Percentiles rank a stretch among this genome's conserved stretches.
These are phyloP conservation scores for Cladosporium colombiae DNA, from an alignment of 2,329 filamentous ascomycete species.

Conservation along the genomic window DNA sequence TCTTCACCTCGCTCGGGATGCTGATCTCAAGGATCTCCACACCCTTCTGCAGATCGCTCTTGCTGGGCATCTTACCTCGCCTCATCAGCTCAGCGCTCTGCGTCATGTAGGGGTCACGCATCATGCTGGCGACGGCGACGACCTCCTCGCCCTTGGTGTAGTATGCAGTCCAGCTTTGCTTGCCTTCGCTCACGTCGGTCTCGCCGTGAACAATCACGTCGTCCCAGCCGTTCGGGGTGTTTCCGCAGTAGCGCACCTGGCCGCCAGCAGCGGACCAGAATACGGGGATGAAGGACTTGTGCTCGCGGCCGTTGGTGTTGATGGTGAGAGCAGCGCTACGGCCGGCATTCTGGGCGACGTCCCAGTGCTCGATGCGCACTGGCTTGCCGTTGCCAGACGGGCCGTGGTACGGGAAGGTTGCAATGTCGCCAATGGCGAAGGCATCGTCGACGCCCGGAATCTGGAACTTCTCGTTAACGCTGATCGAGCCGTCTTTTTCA, in stretches of 20 bases:
- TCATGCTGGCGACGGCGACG: slow-evolving; percentile 88
- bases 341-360: slow-evolving; percentile 92
- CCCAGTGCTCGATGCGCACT: slow-evolving; percentile 95
- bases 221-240: slow-evolving; percentile 80
- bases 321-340: slow-evolving; percentile 79
- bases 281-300: slow-evolving; percentile 80
- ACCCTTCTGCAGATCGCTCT: slow-evolving; percentile 71
- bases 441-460: slow-evolving; percentile 78
- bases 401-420: slow-evolving; percentile 89
- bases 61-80: slow-evolving; percentile 76
- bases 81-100: slow-evolving; percentile 86
- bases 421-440: slow-evolving; percentile 93
- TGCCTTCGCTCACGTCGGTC: slow-evolving; percentile 56
- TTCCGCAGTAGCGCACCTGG: slow-evolving; percentile 91
- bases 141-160: slow-evolving; percentile 85
- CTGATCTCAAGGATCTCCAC: slow-evolving; percentile 49
- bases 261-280: slow-evolving; percentile 95
- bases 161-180: slow-evolving; percentile 84
- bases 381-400: slow-evolving; percentile 74
- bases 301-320: slow-evolving; percentile 59
- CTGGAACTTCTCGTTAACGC: slow-evolving; percentile 76
- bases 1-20: slow-evolving; percentile 44
- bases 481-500: slow-evolving; percentile 81
- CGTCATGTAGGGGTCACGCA: slow-evolving; percentile 80
- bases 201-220: slow-evolving; percentile 79